A percentile compares a stretch with the other conserved stretches of the same genome.
These are phyloP conservation scores for Brassica nigra DNA, from an alignment of 345 rosid species.

Conservation along the genomic window DNA sequence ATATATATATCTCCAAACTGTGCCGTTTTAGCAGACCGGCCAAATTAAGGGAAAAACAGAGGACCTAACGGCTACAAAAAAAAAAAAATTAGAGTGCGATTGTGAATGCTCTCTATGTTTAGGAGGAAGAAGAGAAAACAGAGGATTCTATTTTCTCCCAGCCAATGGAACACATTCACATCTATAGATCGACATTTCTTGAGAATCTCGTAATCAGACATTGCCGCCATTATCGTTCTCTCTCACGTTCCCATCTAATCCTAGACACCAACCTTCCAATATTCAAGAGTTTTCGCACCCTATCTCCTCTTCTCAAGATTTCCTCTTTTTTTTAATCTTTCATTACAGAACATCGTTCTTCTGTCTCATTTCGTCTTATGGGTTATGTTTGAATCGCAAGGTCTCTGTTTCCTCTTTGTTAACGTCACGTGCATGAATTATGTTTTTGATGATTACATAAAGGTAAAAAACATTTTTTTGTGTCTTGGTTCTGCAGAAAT, in stretches of 20 bases:
- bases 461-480: background rate
- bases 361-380: conserved; percentile 11
- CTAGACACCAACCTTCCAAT: conserved; percentile 25
- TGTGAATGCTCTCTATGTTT: background rate
- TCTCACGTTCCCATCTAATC: conserved; percentile 48
- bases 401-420: conserved; percentile 9
- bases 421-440: background rate
- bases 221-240: conserved; percentile 46
- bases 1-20: background rate
- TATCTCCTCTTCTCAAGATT: conserved; percentile 7
- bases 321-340: conserved; percentile 23
- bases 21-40: background rate
- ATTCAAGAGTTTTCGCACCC: conserved; percentile 15
- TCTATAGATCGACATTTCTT: conserved; percentile 28
- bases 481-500: conserved; percentile 30
- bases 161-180: conserved; percentile 26
- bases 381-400: conserved; percentile 23
- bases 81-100: background rate
- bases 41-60: background rate
- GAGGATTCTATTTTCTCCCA: conserved; percentile 36
- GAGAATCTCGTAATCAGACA: conserved; percentile 22
- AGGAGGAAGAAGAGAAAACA: conserved; percentile 16
- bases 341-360: conserved; percentile 11
- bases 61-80: background rate
- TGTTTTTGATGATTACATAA: background rate